Evolutionary conservation across 1,284 basidiomycete genomes (phyloP), one percentile per base, ranked within the genome.

Genomic region (Irpex sp.): DNA sequence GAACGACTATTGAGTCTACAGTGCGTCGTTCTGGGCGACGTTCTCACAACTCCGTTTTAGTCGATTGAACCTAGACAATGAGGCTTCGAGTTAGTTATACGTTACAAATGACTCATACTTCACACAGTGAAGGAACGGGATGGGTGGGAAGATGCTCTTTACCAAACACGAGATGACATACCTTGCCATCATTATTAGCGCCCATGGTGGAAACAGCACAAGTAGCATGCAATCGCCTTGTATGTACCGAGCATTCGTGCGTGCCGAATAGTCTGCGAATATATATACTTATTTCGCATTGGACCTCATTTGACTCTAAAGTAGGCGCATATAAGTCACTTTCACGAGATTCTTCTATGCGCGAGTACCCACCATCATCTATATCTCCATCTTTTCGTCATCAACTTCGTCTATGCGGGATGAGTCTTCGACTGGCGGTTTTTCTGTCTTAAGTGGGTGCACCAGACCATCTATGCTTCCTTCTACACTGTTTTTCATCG

Each of bases 401-500:
- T 68, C 65, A 46, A 65, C 66, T 15, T 57, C 68, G 64, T 50
- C 59, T 49, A 15, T 63, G 19, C 17, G 61, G n/a, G 47, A 15
- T 8, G 8, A 21, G 36, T 9, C 54, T 57, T 56, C 57, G 49
- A 26, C n/a, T 61, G 21, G 36, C 58, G 19, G n/a, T n/a, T 57
- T 58, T 55, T 37, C 8, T 21, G 31, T n/a, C 26, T 33, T 56
- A 43, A 19, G 4, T 57, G n/a, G 33, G 39, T 31, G 9, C n/a
- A 35, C 7, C 26, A 47, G 21, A 19, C 21, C 39, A 9, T 61
- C 13, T 37, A 57, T 33, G 53, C 8, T 35, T 47, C 55, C 51
- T 62, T 33, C 67, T 11, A 85, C 59, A 63, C 77, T 79, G 49
- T 74, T 67, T 71, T 83, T 85, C 69, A 88, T 78, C 15, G 70